Conservation (phyloP, 179 eudicot genomes). For the Carnegiea gigantea region DNA sequence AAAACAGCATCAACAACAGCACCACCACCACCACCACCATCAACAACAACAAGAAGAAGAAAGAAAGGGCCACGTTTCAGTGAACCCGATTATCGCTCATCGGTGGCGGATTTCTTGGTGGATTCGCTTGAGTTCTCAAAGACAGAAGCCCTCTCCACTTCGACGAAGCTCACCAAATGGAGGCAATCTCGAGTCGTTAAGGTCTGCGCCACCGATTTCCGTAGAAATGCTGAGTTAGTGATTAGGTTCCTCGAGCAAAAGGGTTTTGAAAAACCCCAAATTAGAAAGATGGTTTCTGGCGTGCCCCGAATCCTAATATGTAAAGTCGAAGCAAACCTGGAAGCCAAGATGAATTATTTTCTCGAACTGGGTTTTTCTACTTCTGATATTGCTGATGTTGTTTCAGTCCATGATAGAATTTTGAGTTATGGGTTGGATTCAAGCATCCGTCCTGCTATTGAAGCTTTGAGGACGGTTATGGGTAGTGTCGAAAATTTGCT, state of each 20-base stretch:
- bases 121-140: not conserved
- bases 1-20: no score
- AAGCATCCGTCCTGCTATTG: no score
- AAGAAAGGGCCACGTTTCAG: not conserved
- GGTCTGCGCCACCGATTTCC: not conserved
- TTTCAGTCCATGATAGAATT: not conserved
- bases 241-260: not conserved
- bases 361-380: not conserved
- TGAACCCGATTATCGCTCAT: not conserved
- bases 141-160: constrained; percentile 13
- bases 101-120: constrained; percentile 13
- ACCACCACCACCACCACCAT: no score
- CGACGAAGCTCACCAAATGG: not conserved
- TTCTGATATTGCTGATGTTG: not conserved
- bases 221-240: not conserved
- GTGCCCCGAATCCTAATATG: not conserved
- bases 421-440: not conserved
- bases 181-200: not conserved
- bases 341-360: not conserved
- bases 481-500: no score
- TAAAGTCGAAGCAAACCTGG: not conserved
- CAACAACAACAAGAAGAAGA: not conserved
- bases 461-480: no score
- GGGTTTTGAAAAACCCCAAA: not conserved
- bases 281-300: not conserved